Base-by-base conservation (phyloP, 352 stramenopile species). In the Phytopythium chamaehyphon region DNA sequence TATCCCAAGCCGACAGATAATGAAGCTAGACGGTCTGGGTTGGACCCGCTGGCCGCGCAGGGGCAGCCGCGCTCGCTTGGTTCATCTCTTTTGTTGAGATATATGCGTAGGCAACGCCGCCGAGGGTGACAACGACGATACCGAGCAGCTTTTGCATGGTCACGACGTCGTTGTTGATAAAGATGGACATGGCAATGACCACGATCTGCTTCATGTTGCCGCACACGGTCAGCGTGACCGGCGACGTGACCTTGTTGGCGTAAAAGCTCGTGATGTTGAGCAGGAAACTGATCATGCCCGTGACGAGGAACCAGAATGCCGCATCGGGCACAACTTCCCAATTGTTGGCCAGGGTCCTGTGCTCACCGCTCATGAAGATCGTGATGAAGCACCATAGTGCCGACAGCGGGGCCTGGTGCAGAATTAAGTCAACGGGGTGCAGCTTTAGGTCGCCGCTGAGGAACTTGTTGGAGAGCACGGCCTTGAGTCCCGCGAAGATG, bases 131-230 rank as follows among this genome's bases (percentile, higher is more conserved):
- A 51, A 93, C 56, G 47, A 68, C 61, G 47, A 90, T 90, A 36
- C 78, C 80, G 36, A 86, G 59, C 51, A 81, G 58, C 51, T 87
- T 91, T 56, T 88, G 76, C 4, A 70, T 62, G 8, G 71, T 83
- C 55, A 91, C 74, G 16, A 76, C 64, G 44, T 91, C 81, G 64
- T 84, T 58, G 60, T 88, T 86, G 56, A 91, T 86, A 39, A 83
- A 19, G 48, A 88, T 88, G 44, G 80, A 91, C 71, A 90, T 75
- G 42, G 75, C 66, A 59, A 90, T 90, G 48, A 93, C 83, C 23
- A 88, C 69, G 47, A 95, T 86, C 78, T 98, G 93, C 71, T 98
- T 98, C 54, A 97, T 83, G 72, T 98, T 97, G 51, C 83, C 89
- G 49, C 90, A 93, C 38, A 98, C 96, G 50, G 80, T 96, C 15